These are phyloP conservation scores for Nicotiana noctiflora DNA, from an alignment of 257 asterid species.

Conservation along the genomic window DNA sequence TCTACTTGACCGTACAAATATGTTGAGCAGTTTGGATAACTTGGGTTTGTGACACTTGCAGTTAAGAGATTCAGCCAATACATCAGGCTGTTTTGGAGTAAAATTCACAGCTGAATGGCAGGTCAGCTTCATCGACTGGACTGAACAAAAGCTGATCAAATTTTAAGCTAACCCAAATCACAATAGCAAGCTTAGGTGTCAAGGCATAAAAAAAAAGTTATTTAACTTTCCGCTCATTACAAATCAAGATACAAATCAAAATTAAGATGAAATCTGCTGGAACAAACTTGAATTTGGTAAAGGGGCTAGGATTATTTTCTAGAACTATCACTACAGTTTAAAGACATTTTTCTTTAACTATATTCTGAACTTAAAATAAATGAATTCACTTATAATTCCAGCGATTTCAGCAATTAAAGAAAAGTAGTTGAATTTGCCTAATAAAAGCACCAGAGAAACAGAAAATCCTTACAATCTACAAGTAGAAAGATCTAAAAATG, in stretches of 20 bases:
- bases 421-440: too few species aligned
- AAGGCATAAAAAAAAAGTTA: too few species aligned
- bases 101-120: background rate
- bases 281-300: background rate
- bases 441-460: too few species aligned
- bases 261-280: too few species aligned
- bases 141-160: background rate
- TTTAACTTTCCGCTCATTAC: too few species aligned
- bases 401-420: too few species aligned
- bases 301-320: background rate
- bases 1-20: too few species aligned
- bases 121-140: background rate
- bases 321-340: background rate
- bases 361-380: too few species aligned
- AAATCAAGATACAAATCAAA: too few species aligned
- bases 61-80: background rate
- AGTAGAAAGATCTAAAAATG: background rate
- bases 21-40: background rate
- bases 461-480: background rate
- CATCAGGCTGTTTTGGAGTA: background rate
- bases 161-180: background rate
- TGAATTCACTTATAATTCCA: too few species aligned
- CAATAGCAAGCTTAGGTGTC: background rate
- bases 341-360: too few species aligned
- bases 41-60: background rate